phyloP scores from a whole-genome alignment of 2,329 filamentous ascomycete genomes.

The Massarina eburnea region DNA sequence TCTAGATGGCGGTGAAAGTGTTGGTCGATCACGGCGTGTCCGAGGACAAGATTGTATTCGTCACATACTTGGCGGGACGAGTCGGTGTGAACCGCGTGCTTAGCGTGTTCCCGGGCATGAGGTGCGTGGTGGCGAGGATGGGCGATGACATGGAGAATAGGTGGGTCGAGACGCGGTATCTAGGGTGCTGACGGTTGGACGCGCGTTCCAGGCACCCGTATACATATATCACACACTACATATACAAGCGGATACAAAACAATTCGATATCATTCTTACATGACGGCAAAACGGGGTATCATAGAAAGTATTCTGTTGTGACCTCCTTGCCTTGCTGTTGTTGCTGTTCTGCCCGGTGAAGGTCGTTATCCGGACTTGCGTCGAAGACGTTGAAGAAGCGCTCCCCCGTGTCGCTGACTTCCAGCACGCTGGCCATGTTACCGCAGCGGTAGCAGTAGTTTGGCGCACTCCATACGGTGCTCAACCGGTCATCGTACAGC shows the following conservation, averaged over 20 bases:
- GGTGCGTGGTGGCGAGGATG: constrained; percentile 81
- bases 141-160: constrained; percentile 79
- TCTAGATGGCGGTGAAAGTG: constrained; percentile 99
- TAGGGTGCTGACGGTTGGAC: constrained; percentile 66
- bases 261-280: background rate
- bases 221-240: background rate
- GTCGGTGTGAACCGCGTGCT: constrained; percentile 82
- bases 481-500: constrained; percentile 89
- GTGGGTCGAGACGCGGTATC: constrained; percentile 89
- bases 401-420: constrained; percentile 91
- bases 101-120: constrained; percentile 84
- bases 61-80: constrained; percentile 86
- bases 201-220: background rate
- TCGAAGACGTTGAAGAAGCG: constrained; percentile 98
- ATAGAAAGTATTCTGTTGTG: constrained; percentile 69
- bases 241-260: background rate
- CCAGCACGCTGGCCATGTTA: constrained; percentile 94
- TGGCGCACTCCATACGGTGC: constrained; percentile 84
- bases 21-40: constrained; percentile 89
- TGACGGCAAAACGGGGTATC: constrained; percentile 37
- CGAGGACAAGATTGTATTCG: constrained; percentile 83
- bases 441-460: constrained; percentile 93
- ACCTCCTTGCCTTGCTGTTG: constrained; percentile 72
- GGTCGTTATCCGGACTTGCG: constrained; percentile 92
- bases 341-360: constrained; percentile 79